Base-by-base conservation (phyloP, 2,329 filamentous ascomycete genomes). In the Monosporascus sp. region DNA sequence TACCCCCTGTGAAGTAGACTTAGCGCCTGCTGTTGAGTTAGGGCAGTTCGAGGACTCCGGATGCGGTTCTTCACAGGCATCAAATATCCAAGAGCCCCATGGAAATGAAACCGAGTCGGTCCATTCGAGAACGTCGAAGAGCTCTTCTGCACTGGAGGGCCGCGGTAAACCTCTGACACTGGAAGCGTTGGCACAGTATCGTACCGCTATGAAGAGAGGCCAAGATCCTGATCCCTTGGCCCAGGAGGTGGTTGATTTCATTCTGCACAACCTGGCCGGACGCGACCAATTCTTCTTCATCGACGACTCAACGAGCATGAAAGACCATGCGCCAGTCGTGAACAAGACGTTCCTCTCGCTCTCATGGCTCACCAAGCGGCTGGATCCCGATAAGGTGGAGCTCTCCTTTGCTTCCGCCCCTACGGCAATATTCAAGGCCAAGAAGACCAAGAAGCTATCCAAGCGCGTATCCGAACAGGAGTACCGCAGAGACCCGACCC, bases 231-330 rank as follows among this genome's bases (percentile, higher is more conserved):
- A 48, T 25, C 14, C 14, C 14, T 27, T 51, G 2, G 48, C 55
- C 20, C 25, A 55, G 37, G 49, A 53, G 9, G 50, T 54, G 5
- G 37, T 52, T 7, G 49, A 53, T 3, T 27, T 52, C 3, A 49
- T 61, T 5, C 49, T 50, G 7, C 22, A 45, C 7, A 60, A 59
- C 31, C 49, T 62, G 4, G 48, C 43, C 11, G 57, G 50, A 9
- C 57, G 60, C 7, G 52, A 58, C 36, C 57, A 62, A 27, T 49
- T 61, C 14, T 59, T 61, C 53, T 61, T 60, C 52, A 52, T 62
- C 39, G 59, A 62, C 20, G 54, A 61, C 52, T 59, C 59, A 2
- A 55, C 48, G 6, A 54, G 51, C 17, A 62, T 62, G 59, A 31
- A 18, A 11, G 35, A 53, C 9, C 50, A 61, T 48, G 24, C 41